These are phyloP conservation scores for Candida golubevii DNA, from an alignment of 805 yeast genomes.

Conservation along the genomic window DNA sequence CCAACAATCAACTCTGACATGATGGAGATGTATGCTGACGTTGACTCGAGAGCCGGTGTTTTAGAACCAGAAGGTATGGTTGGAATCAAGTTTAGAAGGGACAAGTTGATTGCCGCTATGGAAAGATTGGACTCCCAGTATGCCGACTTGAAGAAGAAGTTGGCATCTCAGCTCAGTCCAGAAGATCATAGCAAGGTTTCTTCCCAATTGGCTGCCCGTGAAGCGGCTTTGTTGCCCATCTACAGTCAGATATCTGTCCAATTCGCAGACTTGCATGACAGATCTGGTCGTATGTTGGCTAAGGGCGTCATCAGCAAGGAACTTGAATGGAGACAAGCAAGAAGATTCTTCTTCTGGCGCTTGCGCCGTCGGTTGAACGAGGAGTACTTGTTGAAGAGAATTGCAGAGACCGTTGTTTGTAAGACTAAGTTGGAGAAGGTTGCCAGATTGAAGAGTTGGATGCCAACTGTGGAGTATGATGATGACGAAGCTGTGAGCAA, in stretches of 20 bases:
- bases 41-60: slow-evolving; percentile 94
- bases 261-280: slow-evolving; percentile 96
- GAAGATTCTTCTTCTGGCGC: slow-evolving; percentile 99
- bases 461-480: slow-evolving; percentile 65
- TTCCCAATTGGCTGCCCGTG: slow-evolving; percentile 70
- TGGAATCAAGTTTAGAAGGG: slow-evolving; percentile 95
- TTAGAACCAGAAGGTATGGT: slow-evolving; percentile 99
- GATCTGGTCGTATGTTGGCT: slow-evolving; percentile 95
- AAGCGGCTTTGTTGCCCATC: slow-evolving; percentile 73
- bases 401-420: slow-evolving; percentile 56
- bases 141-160: slow-evolving; percentile 58
- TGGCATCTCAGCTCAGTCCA: slow-evolving; percentile 48
- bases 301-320: slow-evolving; percentile 88
- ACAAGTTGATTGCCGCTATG: slow-evolving; percentile 88
- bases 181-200: slow-evolving; percentile 67
- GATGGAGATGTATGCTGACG: slow-evolving; percentile 99
- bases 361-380: slow-evolving; percentile 92
- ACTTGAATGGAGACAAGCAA: slow-evolving; percentile 78
- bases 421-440: slow-evolving; percentile 72
- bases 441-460: slow-evolving; percentile 86
- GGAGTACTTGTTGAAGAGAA: slow-evolving; percentile 75
- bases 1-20: slow-evolving; percentile 94
- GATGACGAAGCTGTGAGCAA: slow-evolving; percentile 75
- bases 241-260: slow-evolving; percentile 91
- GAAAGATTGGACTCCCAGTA: slow-evolving; percentile 78